A percentile compares a stretch with the other conserved stretches of the same genome.
These are phyloP conservation scores for Mimosa pudica DNA, from an alignment of 306 rosid species.

Conservation along the genomic window DNA sequence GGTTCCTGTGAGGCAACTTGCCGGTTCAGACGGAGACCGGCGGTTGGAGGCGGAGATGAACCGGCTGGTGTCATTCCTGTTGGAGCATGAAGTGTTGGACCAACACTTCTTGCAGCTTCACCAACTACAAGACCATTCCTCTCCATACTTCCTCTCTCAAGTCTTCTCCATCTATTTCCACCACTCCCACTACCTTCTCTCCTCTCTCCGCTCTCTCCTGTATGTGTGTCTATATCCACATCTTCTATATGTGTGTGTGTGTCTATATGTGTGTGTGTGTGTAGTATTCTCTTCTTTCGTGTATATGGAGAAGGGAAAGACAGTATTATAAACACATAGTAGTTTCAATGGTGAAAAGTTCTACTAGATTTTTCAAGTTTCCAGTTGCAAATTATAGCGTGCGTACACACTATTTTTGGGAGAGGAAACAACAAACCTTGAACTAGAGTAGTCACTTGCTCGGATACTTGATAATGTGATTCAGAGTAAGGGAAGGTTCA, in stretches of 20 bases:
- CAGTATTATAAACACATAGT: too few relatives aligned
- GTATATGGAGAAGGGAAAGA: too few relatives aligned
- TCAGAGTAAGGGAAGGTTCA: too few relatives aligned
- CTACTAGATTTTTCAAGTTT: too few relatives aligned
- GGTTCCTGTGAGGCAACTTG: conserved; percentile 86
- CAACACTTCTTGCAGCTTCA: conserved; percentile 87
- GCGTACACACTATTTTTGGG: too few relatives aligned
- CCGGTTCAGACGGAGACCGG: conserved; percentile 55
- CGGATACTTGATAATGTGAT: too few relatives aligned
- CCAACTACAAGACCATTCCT: conserved; percentile 80
- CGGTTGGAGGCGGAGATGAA: conserved; percentile 88
- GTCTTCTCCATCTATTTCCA: conserved; percentile 82
- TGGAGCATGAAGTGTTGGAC: conserved; percentile 86
- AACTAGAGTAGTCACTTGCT: too few relatives aligned
- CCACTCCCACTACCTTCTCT: conserved; percentile 78
- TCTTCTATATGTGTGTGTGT: neutral
- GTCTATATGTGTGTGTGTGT: neutral
- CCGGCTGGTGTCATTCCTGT: conserved; percentile 81
- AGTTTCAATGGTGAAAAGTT: too few relatives aligned
- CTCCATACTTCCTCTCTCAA: conserved; percentile 78
- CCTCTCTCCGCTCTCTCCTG: conserved; percentile 67
- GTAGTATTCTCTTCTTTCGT: neutral
- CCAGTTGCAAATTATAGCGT: too few relatives aligned
- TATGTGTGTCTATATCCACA: neutral
- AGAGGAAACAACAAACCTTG: too few relatives aligned